These are phyloP conservation scores for Aspergillus piperis DNA, from an alignment of 2,329 filamentous ascomycete genomes.

Conservation along the genomic window DNA sequence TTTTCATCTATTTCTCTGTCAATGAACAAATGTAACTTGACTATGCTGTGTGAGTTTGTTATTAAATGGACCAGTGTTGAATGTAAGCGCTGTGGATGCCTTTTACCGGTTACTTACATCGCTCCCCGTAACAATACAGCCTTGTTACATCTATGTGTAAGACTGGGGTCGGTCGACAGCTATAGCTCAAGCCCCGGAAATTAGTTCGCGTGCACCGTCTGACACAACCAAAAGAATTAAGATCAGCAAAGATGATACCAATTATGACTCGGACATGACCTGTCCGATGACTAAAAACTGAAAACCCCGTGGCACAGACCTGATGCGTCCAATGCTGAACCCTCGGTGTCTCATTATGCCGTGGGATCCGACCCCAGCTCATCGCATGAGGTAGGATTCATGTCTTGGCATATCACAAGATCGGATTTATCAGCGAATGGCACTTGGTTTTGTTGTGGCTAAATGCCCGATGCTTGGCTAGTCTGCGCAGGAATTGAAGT, in stretches of 20 bases:
- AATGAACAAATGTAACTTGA: no score
- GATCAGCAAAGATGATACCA: background rate
- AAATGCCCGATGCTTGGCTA: background rate
- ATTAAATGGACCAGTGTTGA: no score
- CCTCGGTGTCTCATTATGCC: background rate
- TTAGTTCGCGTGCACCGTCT: background rate
- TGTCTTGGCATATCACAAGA: background rate
- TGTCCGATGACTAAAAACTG: background rate
- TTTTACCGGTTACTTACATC: background rate
- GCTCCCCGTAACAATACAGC: background rate
- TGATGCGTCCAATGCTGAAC: background rate
- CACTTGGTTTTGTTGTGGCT: background rate
- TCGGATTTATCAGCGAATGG: background rate
- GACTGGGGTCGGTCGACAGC: background rate
- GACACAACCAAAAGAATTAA: background rate
- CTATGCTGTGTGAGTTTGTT: no score
- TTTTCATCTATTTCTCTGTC: no score
- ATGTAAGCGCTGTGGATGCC: background rate
- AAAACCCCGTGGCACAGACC: background rate
- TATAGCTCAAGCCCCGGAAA: background rate
- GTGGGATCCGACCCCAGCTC: background rate
- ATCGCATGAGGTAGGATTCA: background rate
- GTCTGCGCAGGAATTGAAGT: background rate
- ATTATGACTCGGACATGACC: background rate
- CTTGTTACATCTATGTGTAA: background rate